A percentile compares a stretch with the other conserved stretches of the same genome.
phyloP scores from a whole-genome alignment of 75 land plant species.

The Azolla pinnata region DNA sequence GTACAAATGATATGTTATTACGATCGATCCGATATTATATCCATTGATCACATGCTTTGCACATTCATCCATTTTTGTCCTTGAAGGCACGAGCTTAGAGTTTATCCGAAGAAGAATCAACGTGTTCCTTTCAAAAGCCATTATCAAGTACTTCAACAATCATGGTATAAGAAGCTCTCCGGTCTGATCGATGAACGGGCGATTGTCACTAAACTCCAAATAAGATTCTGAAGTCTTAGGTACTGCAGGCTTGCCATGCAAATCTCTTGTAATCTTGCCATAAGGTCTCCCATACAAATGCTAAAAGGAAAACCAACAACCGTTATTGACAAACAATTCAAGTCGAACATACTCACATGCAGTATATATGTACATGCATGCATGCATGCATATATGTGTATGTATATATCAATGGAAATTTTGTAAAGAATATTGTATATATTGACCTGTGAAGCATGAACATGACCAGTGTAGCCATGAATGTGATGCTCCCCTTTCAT shows the following conservation, averaged over 20 bases:
- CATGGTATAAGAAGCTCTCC: conserved; percentile 12
- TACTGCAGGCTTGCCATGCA: conserved; percentile 14
- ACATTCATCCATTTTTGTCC: too few relatives aligned
- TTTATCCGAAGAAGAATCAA: too few relatives aligned
- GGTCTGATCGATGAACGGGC: conserved; percentile 19
- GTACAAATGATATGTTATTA: too few relatives aligned
- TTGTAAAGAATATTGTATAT: not conserved
- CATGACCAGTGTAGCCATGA: conserved; percentile 26
- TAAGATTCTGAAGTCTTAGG: conserved; percentile 19
- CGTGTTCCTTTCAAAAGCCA: too few relatives aligned
- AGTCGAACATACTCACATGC: not conserved
- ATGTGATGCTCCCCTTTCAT: conserved; percentile 23
- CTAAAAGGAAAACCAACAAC: too few relatives aligned
- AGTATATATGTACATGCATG: not conserved
- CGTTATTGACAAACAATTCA: not conserved
- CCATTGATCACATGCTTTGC: too few relatives aligned
- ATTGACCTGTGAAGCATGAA: conserved; percentile 21
- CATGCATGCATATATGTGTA: not conserved
- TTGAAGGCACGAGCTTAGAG: too few relatives aligned
- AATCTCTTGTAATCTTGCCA: conserved; percentile 17
- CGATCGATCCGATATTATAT: too few relatives aligned
- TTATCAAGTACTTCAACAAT: too few relatives aligned
- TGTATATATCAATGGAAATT: not conserved
- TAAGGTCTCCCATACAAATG: conserved; percentile 20
- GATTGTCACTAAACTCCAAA: conserved; percentile 16